phyloP scores from a whole-genome alignment of 2,329 filamentous ascomycete genomes.

The Colletotrichum sp. region DNA sequence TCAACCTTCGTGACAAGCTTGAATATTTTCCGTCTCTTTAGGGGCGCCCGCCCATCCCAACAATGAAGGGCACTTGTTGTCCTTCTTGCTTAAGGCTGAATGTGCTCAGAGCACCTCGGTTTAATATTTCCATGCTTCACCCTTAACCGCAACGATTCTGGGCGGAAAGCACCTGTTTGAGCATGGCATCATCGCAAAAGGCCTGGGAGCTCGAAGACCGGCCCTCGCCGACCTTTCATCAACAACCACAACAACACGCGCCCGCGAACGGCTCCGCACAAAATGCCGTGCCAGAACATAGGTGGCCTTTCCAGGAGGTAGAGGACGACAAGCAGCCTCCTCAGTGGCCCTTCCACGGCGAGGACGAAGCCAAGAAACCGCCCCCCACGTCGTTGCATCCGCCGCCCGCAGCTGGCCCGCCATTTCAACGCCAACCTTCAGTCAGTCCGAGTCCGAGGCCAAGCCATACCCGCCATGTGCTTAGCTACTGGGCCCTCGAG shows the following conservation, averaged over 20 bases:
- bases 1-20: not conserved
- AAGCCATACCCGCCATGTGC: not conserved
- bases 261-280: not conserved
- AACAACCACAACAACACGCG: not conserved
- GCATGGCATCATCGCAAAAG: not conserved
- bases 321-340: not conserved
- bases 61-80: not conserved
- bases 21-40: not conserved
- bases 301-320: not conserved
- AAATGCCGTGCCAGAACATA: not conserved
- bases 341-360: not conserved
- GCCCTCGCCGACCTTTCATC: not conserved
- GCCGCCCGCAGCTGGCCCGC: not conserved
- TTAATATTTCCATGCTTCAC: not conserved
- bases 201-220: slow-evolving; percentile 9
- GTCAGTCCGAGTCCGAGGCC: not conserved
- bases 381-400: not conserved
- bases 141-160: not conserved
- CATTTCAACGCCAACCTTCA: not conserved
- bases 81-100: not conserved
- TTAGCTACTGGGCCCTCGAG: slow-evolving; percentile 10
- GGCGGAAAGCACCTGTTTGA: not conserved
- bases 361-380: not conserved
- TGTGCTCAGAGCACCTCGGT: not conserved
- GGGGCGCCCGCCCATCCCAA: not conserved